phyloP scores from a whole-genome alignment of 2,329 filamentous ascomycete genomes.

The Calonectria hawksworthii region DNA sequence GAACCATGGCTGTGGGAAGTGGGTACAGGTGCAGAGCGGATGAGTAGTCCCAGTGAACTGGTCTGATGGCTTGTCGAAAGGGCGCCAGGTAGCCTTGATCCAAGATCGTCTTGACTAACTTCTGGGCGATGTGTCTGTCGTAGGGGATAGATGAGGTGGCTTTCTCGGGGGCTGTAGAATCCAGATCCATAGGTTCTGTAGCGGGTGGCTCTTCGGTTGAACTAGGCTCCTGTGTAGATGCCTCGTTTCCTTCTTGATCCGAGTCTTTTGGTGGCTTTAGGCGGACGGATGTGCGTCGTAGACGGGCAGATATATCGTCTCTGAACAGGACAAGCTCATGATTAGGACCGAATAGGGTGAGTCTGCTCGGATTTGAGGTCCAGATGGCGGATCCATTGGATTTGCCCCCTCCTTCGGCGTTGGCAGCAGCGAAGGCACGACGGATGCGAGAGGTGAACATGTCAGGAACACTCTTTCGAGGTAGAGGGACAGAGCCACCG shows the following conservation, averaged over 20 bases:
- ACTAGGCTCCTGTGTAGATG: slow-evolving; percentile 30
- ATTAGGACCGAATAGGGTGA: slow-evolving; percentile 87
- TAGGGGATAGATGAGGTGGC: slow-evolving; percentile 56
- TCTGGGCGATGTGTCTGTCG: slow-evolving; percentile 74
- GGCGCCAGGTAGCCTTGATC: slow-evolving; percentile 92
- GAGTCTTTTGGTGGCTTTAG: slow-evolving; percentile 65
- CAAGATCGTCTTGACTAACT: slow-evolving; percentile 90
- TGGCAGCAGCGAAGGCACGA: slow-evolving; percentile 83
- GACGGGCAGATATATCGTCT: slow-evolving; percentile 85
- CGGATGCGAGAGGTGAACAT: slow-evolving; percentile 91
- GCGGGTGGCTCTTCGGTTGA: slow-evolving; percentile 34
- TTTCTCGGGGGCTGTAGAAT: slow-evolving; percentile 46
- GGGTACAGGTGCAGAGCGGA: slow-evolving; percentile 86
- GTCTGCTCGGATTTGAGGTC: slow-evolving; percentile 87
- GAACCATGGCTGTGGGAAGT: slow-evolving; percentile 84
- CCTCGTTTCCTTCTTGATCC: slow-evolving; percentile 53
- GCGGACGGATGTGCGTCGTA: slow-evolving; percentile 82
- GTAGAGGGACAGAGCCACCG: slow-evolving; percentile 79
- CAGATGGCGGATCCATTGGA: slow-evolving; percentile 76
- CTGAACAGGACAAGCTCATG: slow-evolving; percentile 91
- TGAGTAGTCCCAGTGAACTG: slow-evolving; percentile 91
- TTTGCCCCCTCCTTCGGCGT: slow-evolving; percentile 73
- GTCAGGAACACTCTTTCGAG: slow-evolving; percentile 81
- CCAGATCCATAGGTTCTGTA: slow-evolving; percentile 58
- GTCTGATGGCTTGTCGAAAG: slow-evolving; percentile 83